A percentile compares a stretch with the other conserved stretches of the same genome.
phyloP scores from a whole-genome alignment of 345 rosid species.

The Excoecaria agallocha region DNA sequence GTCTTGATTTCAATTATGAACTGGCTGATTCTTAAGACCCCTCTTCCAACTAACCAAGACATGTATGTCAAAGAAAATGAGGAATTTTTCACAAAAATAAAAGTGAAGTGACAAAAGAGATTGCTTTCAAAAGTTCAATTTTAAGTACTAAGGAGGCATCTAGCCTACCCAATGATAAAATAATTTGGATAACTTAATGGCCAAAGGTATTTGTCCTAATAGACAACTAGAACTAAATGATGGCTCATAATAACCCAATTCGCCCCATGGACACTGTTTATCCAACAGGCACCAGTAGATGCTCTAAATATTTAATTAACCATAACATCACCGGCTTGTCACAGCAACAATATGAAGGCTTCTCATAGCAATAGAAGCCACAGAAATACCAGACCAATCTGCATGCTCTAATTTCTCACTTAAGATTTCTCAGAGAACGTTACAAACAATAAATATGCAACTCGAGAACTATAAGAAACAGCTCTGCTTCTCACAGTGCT shows the following conservation, averaged over 20 bases:
- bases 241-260: no score
- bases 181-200: background rate
- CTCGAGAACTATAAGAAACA: no score
- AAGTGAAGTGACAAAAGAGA: background rate
- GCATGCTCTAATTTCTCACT: background rate
- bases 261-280: background rate
- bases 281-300: background rate
- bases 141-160: background rate
- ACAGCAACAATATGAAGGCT: background rate
- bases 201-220: background rate
- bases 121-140: background rate
- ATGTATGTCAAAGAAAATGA: background rate
- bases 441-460: background rate
- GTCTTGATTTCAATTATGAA: background rate
- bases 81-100: background rate
- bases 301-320: background rate
- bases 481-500: background rate
- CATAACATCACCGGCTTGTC: background rate
- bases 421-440: no score
- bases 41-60: background rate
- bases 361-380: background rate
- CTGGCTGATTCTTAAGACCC: background rate
- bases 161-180: background rate
- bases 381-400: background rate
- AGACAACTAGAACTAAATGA: no score